Percentiles rank a stretch among this genome's conserved stretches.
Conservation (phyloP, 2,329 filamentous ascomycete species). For the Aurifilum marmelostoma region DNA sequence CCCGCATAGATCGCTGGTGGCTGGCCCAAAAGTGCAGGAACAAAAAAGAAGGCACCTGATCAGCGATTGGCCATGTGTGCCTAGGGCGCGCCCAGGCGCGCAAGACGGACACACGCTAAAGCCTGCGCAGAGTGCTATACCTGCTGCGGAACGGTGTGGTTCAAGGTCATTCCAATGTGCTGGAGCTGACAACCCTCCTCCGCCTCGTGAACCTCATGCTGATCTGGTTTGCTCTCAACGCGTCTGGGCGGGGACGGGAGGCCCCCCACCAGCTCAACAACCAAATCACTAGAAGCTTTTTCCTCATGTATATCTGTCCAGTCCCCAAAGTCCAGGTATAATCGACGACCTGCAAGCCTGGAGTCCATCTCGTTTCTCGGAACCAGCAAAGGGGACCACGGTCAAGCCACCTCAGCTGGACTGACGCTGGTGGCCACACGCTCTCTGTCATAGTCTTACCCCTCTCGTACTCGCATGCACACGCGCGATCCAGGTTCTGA, state of each 20-base stretch:
- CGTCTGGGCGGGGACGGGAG: neutral
- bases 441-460: neutral
- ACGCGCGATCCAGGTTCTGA: neutral
- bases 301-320: neutral
- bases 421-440: neutral
- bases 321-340: neutral
- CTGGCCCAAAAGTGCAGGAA: neutral
- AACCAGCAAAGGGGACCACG: neutral
- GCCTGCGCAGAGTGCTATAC: neutral
- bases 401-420: slow-evolving; percentile 1
- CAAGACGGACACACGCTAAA: neutral
- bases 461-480: neutral
- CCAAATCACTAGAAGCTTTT: neutral
- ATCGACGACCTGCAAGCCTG: neutral
- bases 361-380: neutral
- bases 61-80: neutral
- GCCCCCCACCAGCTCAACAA: neutral
- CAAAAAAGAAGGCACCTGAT: neutral
- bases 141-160: neutral
- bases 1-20: neutral
- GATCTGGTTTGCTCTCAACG: neutral
- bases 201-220: neutral
- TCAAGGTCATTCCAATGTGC: neutral
- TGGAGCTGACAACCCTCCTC: neutral
- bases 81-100: neutral